Base-by-base conservation (phyloP, 129 eudicot species). In the Dittrichia graveolens region DNA sequence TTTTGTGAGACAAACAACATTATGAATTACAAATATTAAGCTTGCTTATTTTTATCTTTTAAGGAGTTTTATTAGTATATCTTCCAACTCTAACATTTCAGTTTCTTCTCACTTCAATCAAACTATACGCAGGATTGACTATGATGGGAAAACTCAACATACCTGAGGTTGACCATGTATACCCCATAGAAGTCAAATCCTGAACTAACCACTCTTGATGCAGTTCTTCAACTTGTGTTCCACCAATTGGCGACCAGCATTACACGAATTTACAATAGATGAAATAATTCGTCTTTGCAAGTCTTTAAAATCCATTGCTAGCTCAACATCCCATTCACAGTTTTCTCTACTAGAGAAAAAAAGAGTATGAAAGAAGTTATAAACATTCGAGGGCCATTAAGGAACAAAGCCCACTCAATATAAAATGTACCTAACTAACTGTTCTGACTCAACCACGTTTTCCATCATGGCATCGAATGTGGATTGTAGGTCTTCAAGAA, bases 301-400 rank as follows among this genome's bases (percentile, higher is more conserved):
- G 65, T 69, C 82, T 58, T 84, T 90, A 78, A 83, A 93, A 34
- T 82, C 81, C 80, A 82, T 7, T 53, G 96, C 95, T 69, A 92
- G 81, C 84, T 89, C 80, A 34, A 87, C 89, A 85, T 92, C 98
- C 95, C 95, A 87, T 67, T 79, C 77, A 47, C 67, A 45, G 7
- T 40, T 60, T 70, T 81, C 85, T 66, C 96, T 89, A 68, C 15
- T 45, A 41, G 12, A 56, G 15, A 44, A 1, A 24, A 8, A 52
- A n/a, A 11, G 12, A 56, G 34, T 10, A 40, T 18, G 11, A 38
- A 13, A 40, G 6, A 39, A 12, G 6, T 50, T 12, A 50, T 16
- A 18, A 39, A 19, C 15, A 50, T 46, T 39, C 6, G 1, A 14
- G 8, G 18, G 42, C 24, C 19, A 61, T 39, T 58, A 40, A 13